Percentiles rank a stretch among this genome's conserved stretches.
These are phyloP conservation scores for Colletotrichum lini DNA, from an alignment of 2,329 filamentous ascomycete species.

Conservation along the genomic window DNA sequence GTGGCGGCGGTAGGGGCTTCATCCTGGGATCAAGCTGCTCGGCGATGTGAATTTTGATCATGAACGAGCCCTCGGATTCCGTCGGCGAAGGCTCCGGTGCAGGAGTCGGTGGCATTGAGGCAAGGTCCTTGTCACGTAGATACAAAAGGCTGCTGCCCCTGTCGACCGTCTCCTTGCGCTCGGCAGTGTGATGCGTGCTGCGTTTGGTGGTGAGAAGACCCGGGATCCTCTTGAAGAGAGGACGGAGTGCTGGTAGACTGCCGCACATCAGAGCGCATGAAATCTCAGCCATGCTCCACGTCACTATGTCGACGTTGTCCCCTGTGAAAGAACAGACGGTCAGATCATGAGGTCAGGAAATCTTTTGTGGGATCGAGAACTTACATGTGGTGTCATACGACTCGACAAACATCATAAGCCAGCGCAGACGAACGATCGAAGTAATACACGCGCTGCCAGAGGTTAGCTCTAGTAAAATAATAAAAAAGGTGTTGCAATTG, in stretches of 20 bases:
- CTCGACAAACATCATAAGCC: slow-evolving; percentile 30
- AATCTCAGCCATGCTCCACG: slow-evolving; percentile 51
- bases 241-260: slow-evolving; percentile 59
- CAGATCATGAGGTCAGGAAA: neutral
- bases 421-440: slow-evolving; percentile 40
- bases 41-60: slow-evolving; percentile 27
- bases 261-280: slow-evolving; percentile 57
- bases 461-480: neutral
- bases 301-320: slow-evolving; percentile 49
- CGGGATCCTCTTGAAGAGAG: slow-evolving; percentile 47
- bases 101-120: neutral
- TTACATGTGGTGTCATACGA: slow-evolving; percentile 35
- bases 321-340: slow-evolving; percentile 34
- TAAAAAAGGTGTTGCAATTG: neutral
- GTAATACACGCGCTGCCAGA: slow-evolving; percentile 41
- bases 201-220: slow-evolving; percentile 30
- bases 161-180: slow-evolving; percentile 15
- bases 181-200: slow-evolving; percentile 9
- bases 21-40: slow-evolving; percentile 18
- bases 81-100: neutral
- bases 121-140: neutral
- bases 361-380: neutral
- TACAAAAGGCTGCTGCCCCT: slow-evolving; percentile 15
- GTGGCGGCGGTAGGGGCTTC: slow-evolving; percentile 29
- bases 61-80: neutral